Conservation (phyloP, 1,284 basidiomycete genomes). For the Leccinum pachyderme region DNA sequence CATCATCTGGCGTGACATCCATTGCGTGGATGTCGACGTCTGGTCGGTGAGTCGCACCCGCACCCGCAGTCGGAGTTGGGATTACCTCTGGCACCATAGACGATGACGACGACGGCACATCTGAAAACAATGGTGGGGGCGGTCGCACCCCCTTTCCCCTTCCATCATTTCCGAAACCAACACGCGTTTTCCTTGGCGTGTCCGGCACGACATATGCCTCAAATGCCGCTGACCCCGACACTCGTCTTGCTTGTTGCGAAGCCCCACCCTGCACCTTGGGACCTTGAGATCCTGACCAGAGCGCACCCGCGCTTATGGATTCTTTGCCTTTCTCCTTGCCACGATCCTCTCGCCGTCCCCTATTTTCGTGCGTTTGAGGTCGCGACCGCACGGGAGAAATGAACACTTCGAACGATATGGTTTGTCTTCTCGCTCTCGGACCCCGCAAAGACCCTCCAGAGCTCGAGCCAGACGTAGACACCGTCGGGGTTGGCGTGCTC, state of each 20-base stretch:
- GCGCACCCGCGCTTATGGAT: background rate
- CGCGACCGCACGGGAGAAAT: conserved; percentile 21
- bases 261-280: background rate
- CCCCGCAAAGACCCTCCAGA: background rate
- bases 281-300: background rate
- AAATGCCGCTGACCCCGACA: conserved; percentile 15
- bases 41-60: background rate
- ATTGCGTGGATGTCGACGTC: background rate
- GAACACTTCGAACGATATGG: conserved; percentile 18
- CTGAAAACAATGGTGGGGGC: background rate
- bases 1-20: background rate
- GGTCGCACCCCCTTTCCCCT: background rate
- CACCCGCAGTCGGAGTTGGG: background rate
- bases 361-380: background rate
- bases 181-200: background rate
- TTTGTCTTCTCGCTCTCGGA: background rate
- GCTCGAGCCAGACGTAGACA: background rate
- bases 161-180: background rate
- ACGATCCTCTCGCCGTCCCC: background rate
- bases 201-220: conserved; percentile 21
- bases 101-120: background rate
- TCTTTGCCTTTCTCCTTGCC: background rate
- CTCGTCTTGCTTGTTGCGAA: conserved; percentile 5
- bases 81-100: background rate
- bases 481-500: background rate